Conservation (phyloP, 331 rosid species). For the Prunus yedoensis region DNA sequence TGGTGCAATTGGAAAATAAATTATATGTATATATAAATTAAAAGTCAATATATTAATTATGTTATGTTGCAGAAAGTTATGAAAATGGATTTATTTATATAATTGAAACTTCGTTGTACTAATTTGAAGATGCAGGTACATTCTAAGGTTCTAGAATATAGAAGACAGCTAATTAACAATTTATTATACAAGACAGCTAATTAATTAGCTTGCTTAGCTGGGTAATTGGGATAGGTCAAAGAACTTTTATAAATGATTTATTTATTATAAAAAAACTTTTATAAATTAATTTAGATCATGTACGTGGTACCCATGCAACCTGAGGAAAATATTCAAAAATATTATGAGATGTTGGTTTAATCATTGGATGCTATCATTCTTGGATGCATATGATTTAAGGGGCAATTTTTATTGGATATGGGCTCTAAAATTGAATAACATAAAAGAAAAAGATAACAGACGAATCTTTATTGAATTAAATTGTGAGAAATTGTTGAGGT, state of each 20-base stretch:
- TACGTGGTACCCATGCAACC: background rate
- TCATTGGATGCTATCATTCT: too few species aligned
- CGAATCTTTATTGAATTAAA: too few species aligned
- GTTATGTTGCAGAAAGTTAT: background rate
- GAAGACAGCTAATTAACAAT: background rate
- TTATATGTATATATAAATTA: background rate
- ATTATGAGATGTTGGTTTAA: too few species aligned
- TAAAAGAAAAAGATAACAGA: too few species aligned
- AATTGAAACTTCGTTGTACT: background rate
- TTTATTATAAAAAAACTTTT: too few species aligned
- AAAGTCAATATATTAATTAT: background rate
- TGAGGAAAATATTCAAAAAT: too few species aligned
- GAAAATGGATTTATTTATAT: background rate
- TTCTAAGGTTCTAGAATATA: background rate
- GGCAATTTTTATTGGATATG: too few species aligned
- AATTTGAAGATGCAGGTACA: background rate
- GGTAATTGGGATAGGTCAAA: slow-evolving; percentile 7
- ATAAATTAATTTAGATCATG: background rate
- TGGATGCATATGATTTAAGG: too few species aligned
- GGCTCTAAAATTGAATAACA: too few species aligned
- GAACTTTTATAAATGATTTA: background rate
- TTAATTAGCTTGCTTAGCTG: background rate
- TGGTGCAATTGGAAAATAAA: background rate
- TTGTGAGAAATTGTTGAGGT: too few species aligned
- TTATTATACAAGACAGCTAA: background rate